Percentiles rank a stretch among this genome's conserved stretches.
Conservation (phyloP, 805 yeast species). For the Priceomyces haplophilus region DNA sequence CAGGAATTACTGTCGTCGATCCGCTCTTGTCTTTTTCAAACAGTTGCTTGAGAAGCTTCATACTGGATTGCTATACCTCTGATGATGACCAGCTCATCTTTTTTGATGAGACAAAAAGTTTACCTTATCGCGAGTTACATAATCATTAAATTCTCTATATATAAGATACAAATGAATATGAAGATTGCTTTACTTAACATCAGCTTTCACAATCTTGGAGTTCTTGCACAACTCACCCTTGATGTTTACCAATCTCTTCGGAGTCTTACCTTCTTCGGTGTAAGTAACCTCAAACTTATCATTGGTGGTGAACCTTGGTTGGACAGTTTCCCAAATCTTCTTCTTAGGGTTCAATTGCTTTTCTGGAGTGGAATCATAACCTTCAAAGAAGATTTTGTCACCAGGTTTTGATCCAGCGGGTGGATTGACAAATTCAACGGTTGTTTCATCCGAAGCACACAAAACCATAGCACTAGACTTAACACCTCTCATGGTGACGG, state of each 20-base stretch:
- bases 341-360: conserved; percentile 94
- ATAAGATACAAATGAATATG: conserved; percentile 1
- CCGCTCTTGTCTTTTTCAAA: conserved; percentile 56
- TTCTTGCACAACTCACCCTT: conserved; percentile 77
- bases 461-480: conserved; percentile 95
- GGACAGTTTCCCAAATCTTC: conserved; percentile 94
- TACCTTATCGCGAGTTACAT: conserved; percentile 7
- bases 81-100: too few relatives aligned
- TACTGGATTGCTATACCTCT: conserved; percentile 2
- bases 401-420: conserved; percentile 93
- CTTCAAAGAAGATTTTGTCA: conserved; percentile 94
- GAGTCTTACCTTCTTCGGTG: conserved; percentile 75
- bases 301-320: conserved; percentile 84
- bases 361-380: conserved; percentile 84
- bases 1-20: conserved; percentile 63
- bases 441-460: conserved; percentile 75
- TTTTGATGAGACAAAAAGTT: not conserved
- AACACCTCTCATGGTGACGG: conserved; percentile 97
- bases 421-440: conserved; percentile 91
- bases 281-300: conserved; percentile 74
- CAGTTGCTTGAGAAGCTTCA: conserved; percentile 54
- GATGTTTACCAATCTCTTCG: conserved; percentile 69
- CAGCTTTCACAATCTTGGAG: conserved; percentile 68
- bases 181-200: conserved; percentile 42
- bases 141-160: conserved; percentile 3